phyloP scores from a whole-genome alignment of 768 basidiomycete genomes.

The Albatrellus ellisii region DNA sequence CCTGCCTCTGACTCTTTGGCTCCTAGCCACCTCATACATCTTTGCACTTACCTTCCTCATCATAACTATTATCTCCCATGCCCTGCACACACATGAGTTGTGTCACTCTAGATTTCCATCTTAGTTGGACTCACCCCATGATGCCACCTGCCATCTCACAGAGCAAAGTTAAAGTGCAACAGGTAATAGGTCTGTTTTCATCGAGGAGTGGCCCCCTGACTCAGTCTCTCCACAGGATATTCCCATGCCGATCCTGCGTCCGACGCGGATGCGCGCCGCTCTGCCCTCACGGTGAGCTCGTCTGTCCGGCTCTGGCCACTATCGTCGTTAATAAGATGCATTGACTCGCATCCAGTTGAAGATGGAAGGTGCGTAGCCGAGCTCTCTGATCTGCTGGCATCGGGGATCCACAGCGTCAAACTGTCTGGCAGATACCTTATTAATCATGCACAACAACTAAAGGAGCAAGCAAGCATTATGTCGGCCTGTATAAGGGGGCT shows the following conservation, averaged over 20 bases:
- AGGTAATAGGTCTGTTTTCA: slow-evolving; percentile 16
- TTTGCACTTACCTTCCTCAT: too few relatives aligned
- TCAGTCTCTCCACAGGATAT: slow-evolving; percentile 21
- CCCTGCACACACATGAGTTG: too few relatives aligned
- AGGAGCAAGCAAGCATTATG: slow-evolving; percentile 33
- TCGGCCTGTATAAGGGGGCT: slow-evolving; percentile 31
- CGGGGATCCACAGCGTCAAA: not conserved
- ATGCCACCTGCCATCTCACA: slow-evolving; percentile 3
- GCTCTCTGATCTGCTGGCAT: not conserved
- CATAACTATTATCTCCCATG: too few relatives aligned
- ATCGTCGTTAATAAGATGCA: slow-evolving; percentile 3
- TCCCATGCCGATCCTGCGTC: slow-evolving; percentile 44
- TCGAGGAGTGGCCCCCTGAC: not conserved
- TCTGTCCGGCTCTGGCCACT: too few relatives aligned
- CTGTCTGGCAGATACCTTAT: slow-evolving; percentile 25
- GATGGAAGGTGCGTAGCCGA: not conserved
- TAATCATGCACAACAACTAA: slow-evolving; percentile 35
- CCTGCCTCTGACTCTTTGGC: too few relatives aligned
- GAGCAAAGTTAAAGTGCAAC: slow-evolving; percentile 45
- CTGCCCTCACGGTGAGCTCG: slow-evolving; percentile 43
- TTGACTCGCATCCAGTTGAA: not conserved
- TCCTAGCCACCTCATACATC: too few relatives aligned
- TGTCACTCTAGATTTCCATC: not conserved
- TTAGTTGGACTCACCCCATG: not conserved
- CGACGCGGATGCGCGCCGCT: slow-evolving; percentile 39